Conservation (phyloP, 768 basidiomycete genomes). For the Mycena belliarum region DNA sequence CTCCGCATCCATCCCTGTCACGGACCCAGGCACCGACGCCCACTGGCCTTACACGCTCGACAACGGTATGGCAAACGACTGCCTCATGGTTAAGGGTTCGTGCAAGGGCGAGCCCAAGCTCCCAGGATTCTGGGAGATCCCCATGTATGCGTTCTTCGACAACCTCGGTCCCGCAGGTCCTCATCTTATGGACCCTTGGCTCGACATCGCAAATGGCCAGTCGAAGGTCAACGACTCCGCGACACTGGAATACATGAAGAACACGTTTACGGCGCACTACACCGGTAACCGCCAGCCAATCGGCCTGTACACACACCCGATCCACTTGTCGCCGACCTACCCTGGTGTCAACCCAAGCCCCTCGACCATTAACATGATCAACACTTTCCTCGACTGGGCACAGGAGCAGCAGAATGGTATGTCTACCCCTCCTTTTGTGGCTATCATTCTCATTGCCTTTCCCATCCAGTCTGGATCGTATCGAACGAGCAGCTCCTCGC, state of each 20-base stretch:
- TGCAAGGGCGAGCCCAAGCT: slow-evolving; percentile 72
- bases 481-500: slow-evolving; percentile 68
- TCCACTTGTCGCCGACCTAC: slow-evolving; percentile 56
- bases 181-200: slow-evolving; percentile 84
- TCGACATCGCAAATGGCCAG: slow-evolving; percentile 60
- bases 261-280: slow-evolving; percentile 74
- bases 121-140: slow-evolving; percentile 82
- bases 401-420: slow-evolving; percentile 66
- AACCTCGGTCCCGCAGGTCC: slow-evolving; percentile 49
- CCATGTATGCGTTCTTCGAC: slow-evolving; percentile 82
- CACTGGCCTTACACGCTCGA: slow-evolving; percentile 86
- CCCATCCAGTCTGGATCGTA: slow-evolving; percentile 65
- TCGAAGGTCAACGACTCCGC: slow-evolving; percentile 54
- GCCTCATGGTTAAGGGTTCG: slow-evolving; percentile 49
- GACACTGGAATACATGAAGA: slow-evolving; percentile 70
- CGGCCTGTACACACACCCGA: slow-evolving; percentile 80
- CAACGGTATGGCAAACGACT: slow-evolving; percentile 80
- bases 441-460: too few relatives aligned
- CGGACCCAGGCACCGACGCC: slow-evolving; percentile 65
- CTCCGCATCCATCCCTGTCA: slow-evolving; percentile 63
- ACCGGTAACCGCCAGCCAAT: slow-evolving; percentile 75
- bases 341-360: slow-evolving; percentile 55
- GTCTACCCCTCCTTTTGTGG: slow-evolving; percentile 7
- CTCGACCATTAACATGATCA: slow-evolving; percentile 72
- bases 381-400: slow-evolving; percentile 79